Percentiles rank a stretch among this genome's conserved stretches.
These are phyloP conservation scores for Afroboletus lepidellus DNA, from an alignment of 1,284 basidiomycete species.

Conservation along the genomic window DNA sequence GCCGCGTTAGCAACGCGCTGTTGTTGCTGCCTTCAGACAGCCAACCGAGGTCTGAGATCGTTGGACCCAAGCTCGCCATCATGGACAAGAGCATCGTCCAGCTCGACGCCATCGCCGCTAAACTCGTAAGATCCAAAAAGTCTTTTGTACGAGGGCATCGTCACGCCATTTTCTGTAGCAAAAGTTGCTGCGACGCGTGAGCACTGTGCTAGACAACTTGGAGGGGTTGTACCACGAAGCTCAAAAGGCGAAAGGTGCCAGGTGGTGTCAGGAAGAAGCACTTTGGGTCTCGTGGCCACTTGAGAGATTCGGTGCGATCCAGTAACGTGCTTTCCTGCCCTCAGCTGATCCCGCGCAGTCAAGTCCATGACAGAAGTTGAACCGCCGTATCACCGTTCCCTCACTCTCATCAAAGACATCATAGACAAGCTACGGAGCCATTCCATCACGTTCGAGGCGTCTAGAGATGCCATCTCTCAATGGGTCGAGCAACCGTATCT, in stretches of 20 bases:
- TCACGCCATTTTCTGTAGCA: slow-evolving; percentile 40
- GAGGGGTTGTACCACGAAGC: slow-evolving; percentile 67
- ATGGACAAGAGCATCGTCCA: slow-evolving; percentile 66
- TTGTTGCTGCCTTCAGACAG: slow-evolving; percentile 47
- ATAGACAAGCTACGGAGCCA: slow-evolving; percentile 61
- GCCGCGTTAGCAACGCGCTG: slow-evolving; percentile 56
- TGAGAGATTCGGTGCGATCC: slow-evolving; percentile 63
- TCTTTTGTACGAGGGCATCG: not conserved
- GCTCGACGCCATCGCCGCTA: slow-evolving; percentile 56
- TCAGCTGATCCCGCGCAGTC: slow-evolving; percentile 41
- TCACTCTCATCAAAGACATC: slow-evolving; percentile 55
- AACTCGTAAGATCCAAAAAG: slow-evolving; percentile 53
- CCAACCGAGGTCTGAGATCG: slow-evolving; percentile 55
- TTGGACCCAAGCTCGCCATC: slow-evolving; percentile 58
- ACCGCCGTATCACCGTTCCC: slow-evolving; percentile 64
- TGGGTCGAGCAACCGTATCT: slow-evolving; percentile 69
- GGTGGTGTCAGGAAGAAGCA: slow-evolving; percentile 64
- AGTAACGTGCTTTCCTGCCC: not conserved
- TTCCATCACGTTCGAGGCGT: slow-evolving; percentile 63
- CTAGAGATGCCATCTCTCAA: slow-evolving; percentile 53
- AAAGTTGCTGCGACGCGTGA: slow-evolving; percentile 68
- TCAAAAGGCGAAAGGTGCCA: slow-evolving; percentile 63
- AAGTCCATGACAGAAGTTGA: slow-evolving; percentile 55
- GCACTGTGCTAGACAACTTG: slow-evolving; percentile 55
- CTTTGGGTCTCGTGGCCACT: slow-evolving; percentile 80